Base-by-base conservation (phyloP, 306 rosid species). In the Prunus mira region DNA sequence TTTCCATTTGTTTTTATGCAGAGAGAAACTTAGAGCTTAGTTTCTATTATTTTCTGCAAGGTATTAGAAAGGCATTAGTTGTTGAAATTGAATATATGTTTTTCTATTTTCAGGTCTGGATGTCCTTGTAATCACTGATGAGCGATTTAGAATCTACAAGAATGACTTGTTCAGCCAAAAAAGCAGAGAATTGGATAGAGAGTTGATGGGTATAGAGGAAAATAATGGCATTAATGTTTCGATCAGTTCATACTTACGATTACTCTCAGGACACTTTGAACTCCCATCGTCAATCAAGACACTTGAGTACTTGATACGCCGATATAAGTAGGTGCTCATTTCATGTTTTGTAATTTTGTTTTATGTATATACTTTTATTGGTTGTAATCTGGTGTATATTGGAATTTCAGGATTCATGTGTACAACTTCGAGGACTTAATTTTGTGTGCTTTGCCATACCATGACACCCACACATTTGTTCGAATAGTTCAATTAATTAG, bases 401-500 rank as follows among this genome's bases (percentile, higher is more conserved):
- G 78, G 64, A 67, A 41, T 66, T 86, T 78, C 89, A 95, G 97
- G 93, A 78, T 86, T 84, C 88, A 95, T 75, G 89, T 86, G 56
- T 84, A 89, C 88, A 95, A 95, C 80, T 49, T 54, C 0, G 96
- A 92, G 84, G 93, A 90, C 15, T 67, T 95, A 86, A 79, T 92
- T 76, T 74, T 92, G 78, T 92, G 96, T 69, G 85, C 90, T 74
- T 81, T 95, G 78, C 97, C 97, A 0, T 90, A 87, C 89, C 98
- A 95, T 78, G 98, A 90, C 65, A 92, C 97, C 0, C 98, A 89
- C 71, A 80, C 76, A 9, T 95, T 95, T 83, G 97, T 95, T 65
- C 90, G 89, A 68, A 76, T 92, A 75, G 89, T 90, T 34, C 93
- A 90, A 56, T 83, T 90, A 67, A 83, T 95, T 78, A 90, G 85